Evolutionary conservation across 1,284 basidiomycete genomes (phyloP).

Genomic region (Ustilago esculenta): DNA sequence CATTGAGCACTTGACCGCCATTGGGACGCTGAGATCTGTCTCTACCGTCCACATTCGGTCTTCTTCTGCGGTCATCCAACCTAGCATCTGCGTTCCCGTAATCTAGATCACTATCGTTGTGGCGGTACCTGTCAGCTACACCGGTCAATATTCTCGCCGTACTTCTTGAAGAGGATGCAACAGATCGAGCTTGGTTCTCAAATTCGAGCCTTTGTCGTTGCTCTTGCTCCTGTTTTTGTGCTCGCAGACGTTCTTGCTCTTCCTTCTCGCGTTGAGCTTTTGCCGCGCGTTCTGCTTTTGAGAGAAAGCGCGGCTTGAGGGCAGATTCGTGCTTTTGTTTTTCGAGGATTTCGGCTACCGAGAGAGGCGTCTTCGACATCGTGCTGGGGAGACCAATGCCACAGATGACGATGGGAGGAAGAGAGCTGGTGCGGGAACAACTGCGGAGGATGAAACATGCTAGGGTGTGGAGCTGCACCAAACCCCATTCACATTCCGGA

Average conservation of each 20-base stretch:
- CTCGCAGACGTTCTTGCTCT: constrained; percentile 34
- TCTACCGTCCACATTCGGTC: neutral
- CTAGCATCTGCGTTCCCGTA: constrained; percentile 27
- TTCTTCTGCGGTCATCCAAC: constrained; percentile 8
- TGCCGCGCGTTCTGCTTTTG: constrained; percentile 53
- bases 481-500: too few relatives aligned
- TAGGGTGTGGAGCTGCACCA: too few relatives aligned
- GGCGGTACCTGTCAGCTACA: neutral
- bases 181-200: constrained; percentile 72
- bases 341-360: constrained; percentile 54
- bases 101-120: constrained; percentile 12
- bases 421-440: too few relatives aligned
- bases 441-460: too few relatives aligned
- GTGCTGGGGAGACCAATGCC: too few relatives aligned
- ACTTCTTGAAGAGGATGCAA: constrained; percentile 17
- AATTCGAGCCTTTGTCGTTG: constrained; percentile 75
- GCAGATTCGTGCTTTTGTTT: constrained; percentile 47
- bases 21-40: neutral
- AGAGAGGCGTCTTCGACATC: constrained; percentile 50
- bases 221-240: constrained; percentile 72
- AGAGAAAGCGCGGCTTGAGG: constrained; percentile 57
- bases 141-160: neutral
- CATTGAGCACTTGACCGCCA: neutral
- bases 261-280: constrained; percentile 45
- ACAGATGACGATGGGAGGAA: too few relatives aligned